phyloP scores from a whole-genome alignment of 2,329 filamentous ascomycete species.

The Colletotrichum truncatum region DNA sequence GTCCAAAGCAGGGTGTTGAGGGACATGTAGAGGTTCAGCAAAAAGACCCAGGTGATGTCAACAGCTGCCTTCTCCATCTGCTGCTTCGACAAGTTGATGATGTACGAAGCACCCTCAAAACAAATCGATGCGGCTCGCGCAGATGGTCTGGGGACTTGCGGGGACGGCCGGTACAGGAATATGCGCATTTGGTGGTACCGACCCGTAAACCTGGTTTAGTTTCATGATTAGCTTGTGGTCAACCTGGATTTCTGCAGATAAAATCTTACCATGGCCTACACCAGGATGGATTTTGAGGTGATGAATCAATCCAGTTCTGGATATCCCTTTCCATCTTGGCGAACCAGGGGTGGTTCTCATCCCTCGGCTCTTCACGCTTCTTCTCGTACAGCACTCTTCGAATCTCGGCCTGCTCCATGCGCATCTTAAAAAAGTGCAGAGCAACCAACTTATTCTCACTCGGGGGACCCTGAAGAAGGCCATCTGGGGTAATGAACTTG shows the following conservation, averaged over 20 bases:
- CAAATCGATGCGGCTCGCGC: conserved; percentile 81
- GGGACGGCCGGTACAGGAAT: conserved; percentile 88
- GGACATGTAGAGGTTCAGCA: conserved; percentile 88
- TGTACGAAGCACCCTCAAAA: conserved; percentile 83
- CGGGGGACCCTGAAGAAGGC: conserved; percentile 75
- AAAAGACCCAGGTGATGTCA: conserved; percentile 94
- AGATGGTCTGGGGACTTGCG: conserved; percentile 89
- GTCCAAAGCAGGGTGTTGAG: conserved; percentile 94
- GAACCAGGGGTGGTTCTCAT: conserved; percentile 90
- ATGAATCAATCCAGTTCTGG: conserved; percentile 79
- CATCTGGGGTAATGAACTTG: conserved; percentile 80
- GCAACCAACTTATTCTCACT: conserved; percentile 88
- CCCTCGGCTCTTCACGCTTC: conserved; percentile 78
- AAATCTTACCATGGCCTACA: conserved; percentile 82
- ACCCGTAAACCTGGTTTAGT: conserved; percentile 63
- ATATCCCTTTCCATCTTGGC: conserved; percentile 80
- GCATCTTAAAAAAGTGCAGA: conserved; percentile 94
- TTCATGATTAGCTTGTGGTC: not conserved
- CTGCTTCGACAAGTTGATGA: conserved; percentile 82
- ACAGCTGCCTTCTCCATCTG: conserved; percentile 81
- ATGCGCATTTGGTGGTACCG: conserved; percentile 90
- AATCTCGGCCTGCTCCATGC: conserved; percentile 87
- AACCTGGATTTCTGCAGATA: no score
- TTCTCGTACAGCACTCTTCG: conserved; percentile 86
- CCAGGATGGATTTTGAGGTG: conserved; percentile 75